A percentile compares a stretch with the other conserved stretches of the same genome.
Conservation (phyloP, 352 stramenopile genomes). For the Lagenidium sp. region DNA sequence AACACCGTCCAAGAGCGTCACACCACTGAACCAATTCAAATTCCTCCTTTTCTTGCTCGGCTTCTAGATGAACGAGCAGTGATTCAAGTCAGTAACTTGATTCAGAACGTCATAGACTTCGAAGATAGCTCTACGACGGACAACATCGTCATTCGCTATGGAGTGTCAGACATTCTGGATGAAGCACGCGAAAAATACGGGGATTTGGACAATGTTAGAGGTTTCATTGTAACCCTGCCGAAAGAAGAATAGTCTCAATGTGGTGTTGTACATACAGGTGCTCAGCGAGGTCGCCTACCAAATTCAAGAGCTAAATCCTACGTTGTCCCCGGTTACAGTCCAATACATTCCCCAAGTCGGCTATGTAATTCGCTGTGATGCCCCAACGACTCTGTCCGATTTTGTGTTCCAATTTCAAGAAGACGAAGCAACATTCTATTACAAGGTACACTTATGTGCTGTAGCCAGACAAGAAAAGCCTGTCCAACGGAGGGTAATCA, state of each 20-base stretch:
- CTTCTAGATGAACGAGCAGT: no score
- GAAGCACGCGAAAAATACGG: conserved; percentile 54
- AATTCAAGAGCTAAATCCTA: conserved; percentile 65
- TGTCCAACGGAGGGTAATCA: no score
- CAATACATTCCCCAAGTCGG: conserved; percentile 85
- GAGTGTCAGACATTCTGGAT: conserved; percentile 68
- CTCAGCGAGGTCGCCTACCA: conserved; percentile 77
- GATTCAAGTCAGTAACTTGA: conserved; percentile 60
- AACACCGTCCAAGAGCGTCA: no score
- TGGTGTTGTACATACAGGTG: no score
- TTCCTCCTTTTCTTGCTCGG: conserved; percentile 40
- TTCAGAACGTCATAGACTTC: conserved; percentile 80
- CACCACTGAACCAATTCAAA: conserved; percentile 64
- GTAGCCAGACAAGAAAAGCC: not conserved
- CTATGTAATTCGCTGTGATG: conserved; percentile 78
- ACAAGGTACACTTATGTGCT: conserved; percentile 42
- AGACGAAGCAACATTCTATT: conserved; percentile 80
- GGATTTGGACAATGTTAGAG: conserved; percentile 74
- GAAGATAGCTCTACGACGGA: conserved; percentile 62
- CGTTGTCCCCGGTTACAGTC: conserved; percentile 64
- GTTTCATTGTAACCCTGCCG: no score
- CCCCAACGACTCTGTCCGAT: conserved; percentile 47
- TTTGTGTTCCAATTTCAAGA: conserved; percentile 88
- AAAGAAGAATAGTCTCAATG: no score
- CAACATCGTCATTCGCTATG: conserved; percentile 52